A percentile compares a stretch with the other conserved stretches of the same genome.
Evolutionary conservation across 176 grass and related monocot genomes (phyloP).

Genomic region (Rhynchospora pubera): DNA sequence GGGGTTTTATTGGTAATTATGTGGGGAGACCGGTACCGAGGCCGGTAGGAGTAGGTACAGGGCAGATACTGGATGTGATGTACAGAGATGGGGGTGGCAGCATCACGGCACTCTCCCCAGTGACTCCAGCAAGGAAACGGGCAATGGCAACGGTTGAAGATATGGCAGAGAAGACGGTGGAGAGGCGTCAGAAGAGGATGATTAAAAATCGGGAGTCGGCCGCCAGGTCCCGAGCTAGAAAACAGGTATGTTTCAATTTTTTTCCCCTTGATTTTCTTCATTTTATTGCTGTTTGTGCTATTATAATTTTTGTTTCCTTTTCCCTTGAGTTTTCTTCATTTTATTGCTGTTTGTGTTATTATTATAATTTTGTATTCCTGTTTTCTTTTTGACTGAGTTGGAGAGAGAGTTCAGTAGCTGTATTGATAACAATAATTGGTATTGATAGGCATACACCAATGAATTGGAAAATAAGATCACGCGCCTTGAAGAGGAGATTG

Average conservation of each 20-base stretch:
- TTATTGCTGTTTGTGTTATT: neutral
- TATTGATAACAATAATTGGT: neutral
- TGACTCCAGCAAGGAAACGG: constrained; percentile 44
- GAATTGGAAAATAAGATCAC: constrained; percentile 83
- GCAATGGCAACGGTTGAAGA: constrained; percentile 13
- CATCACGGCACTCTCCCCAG: constrained; percentile 14
- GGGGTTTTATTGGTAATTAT: constrained; percentile 15
- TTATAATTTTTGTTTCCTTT: neutral
- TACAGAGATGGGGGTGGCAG: constrained; percentile 32
- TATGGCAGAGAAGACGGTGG: constrained; percentile 41
- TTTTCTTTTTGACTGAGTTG: neutral
- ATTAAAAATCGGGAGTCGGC: constrained; percentile 96
- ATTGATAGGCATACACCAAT: constrained; percentile 67
- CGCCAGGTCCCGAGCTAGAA: constrained; percentile 79
- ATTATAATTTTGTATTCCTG: neutral
- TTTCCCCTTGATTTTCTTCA: neutral
- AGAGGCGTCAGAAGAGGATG: constrained; percentile 89
- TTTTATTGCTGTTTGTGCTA: neutral
- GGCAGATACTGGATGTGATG: constrained; percentile 50
- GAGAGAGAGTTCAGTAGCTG: neutral
- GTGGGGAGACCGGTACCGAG: constrained; percentile 41
- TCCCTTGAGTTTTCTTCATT: neutral
- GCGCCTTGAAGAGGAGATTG: constrained; percentile 68
- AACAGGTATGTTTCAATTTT: constrained; percentile 40
- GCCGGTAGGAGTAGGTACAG: constrained; percentile 30